Evolutionary conservation across 2,329 filamentous ascomycete species (phyloP).

Genomic region (Exophiala sp.): DNA sequence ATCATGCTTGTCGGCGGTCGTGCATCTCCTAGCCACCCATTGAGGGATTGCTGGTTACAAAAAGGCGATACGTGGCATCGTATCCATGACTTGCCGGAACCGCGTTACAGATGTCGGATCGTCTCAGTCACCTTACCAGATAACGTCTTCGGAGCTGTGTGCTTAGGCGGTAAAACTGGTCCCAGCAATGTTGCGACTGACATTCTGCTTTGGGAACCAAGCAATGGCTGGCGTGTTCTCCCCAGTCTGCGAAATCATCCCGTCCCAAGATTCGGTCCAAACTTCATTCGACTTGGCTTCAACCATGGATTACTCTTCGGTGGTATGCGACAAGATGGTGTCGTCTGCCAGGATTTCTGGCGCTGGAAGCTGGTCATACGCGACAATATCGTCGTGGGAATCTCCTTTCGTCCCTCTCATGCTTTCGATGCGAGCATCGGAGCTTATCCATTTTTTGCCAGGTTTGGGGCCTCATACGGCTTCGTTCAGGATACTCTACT

Average conservation of each 20-base stretch:
- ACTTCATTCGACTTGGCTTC: conserved; percentile 39
- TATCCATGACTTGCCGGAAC: conserved; percentile 60
- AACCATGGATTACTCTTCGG: conserved; percentile 65
- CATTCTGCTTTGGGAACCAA: conserved; percentile 54
- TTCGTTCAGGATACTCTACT: conserved; percentile 46
- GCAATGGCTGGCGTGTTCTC: conserved; percentile 50
- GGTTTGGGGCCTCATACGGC: conserved; percentile 53
- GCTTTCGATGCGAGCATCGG: conserved; percentile 27
- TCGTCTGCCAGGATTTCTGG: conserved; percentile 62
- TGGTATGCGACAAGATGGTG: conserved; percentile 64
- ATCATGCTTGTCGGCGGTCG: conserved; percentile 72
- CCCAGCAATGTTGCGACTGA: conserved; percentile 47
- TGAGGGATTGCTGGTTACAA: conserved; percentile 74
- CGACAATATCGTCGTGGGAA: conserved; percentile 34
- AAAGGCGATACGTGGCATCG: conserved; percentile 61
- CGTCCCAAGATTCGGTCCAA: conserved; percentile 55
- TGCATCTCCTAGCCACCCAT: conserved; percentile 64
- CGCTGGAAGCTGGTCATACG: conserved; percentile 57
- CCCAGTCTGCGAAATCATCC: conserved; percentile 36
- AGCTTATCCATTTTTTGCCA: conserved; percentile 33
- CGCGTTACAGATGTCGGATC: conserved; percentile 71
- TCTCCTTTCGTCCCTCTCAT: conserved; percentile 23
- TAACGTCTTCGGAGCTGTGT: conserved; percentile 47
- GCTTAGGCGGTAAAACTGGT: conserved; percentile 61
- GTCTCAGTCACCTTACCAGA: conserved; percentile 42